Evolutionary conservation across 306 rosid genomes (phyloP), one percentile per base, ranked within the genome.

Genomic region (Quercus dentata): DNA sequence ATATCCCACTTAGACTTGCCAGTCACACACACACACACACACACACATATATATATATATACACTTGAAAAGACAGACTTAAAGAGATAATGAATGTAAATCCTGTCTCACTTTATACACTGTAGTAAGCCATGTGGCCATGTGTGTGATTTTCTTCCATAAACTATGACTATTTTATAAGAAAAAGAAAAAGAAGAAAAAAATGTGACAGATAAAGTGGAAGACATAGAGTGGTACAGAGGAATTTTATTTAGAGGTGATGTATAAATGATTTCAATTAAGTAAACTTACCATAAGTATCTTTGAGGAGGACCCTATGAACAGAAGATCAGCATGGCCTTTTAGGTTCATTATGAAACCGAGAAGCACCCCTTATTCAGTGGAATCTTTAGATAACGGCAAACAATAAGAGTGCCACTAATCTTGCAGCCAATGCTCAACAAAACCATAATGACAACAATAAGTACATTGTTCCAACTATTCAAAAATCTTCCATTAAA

Each of bases 321-420:
- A 89, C 14, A 95, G 65, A 33, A 95, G 85, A 85, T 95, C 99
- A n/a, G 96, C 97, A 87, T 95, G 91, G 4, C 98, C 99, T 80
- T 91, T 92, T 59, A 94, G 82, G 84, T 91, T 95, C 83, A 95
- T 79, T 14, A 88, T 72, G 80, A 95, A 92, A 41, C 97, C 94
- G 46, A 95, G 85, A 49, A 95, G 89, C 71, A 92, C 83, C 1
- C 97, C 78, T 95, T 92, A 69, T 86, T 87, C 6, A 83, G 44
- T 15, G 99, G 97, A 52, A 92, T 91, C 14, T 84, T 75, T 81
- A 95, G 86, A 85, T 75, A 91, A 28, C 78, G 85, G 20, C 94
- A 91, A 69, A 79, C 87, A 4, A 87, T n/a, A 78, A 95, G 92
- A 18, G 95, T 88, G 1, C 98, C 99, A 56, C 90, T 75, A 73